Evolutionary conservation across 2,329 filamentous ascomycete genomes (phyloP).

Genomic region (Ophiostoma quercus): DNA sequence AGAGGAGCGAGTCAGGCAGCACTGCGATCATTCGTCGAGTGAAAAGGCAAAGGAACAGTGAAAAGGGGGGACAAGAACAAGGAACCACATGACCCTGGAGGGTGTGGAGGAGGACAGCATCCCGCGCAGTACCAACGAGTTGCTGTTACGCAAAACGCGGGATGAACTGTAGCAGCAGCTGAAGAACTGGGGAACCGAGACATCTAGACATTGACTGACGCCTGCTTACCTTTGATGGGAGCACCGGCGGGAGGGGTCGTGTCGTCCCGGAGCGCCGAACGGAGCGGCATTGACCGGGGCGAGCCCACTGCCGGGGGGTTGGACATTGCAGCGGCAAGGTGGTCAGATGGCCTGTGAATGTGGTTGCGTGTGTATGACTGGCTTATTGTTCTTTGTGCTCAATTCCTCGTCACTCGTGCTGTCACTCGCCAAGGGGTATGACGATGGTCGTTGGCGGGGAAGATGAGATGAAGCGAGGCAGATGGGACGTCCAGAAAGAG

Average conservation of each 20-base stretch:
- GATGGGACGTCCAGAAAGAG: neutral
- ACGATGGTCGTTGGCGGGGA: neutral
- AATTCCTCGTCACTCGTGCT: neutral
- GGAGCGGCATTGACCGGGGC: constrained; percentile 33
- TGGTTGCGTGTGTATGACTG: neutral
- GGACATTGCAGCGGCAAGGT: constrained; percentile 19
- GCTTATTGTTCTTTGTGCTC: neutral
- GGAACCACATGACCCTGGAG: neutral
- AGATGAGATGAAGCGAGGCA: neutral
- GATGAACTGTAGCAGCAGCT: neutral
- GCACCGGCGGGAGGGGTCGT: constrained; percentile 25
- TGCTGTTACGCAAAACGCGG: neutral
- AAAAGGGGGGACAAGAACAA: neutral
- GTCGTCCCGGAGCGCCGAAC: constrained; percentile 37
- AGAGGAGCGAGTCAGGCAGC: neutral
- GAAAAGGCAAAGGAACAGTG: neutral
- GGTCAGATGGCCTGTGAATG: neutral
- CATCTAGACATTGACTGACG: neutral
- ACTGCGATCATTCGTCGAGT: neutral
- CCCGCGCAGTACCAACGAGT: neutral
- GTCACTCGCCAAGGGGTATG: neutral
- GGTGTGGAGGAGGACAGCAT: constrained; percentile 10
- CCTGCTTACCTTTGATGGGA: constrained; percentile 24
- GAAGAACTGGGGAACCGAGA: neutral
- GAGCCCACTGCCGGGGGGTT: constrained; percentile 21